Evolutionary conservation across 306 rosid genomes (phyloP), one percentile per base, ranked within the genome.

Genomic region (Vigna unguiculata): DNA sequence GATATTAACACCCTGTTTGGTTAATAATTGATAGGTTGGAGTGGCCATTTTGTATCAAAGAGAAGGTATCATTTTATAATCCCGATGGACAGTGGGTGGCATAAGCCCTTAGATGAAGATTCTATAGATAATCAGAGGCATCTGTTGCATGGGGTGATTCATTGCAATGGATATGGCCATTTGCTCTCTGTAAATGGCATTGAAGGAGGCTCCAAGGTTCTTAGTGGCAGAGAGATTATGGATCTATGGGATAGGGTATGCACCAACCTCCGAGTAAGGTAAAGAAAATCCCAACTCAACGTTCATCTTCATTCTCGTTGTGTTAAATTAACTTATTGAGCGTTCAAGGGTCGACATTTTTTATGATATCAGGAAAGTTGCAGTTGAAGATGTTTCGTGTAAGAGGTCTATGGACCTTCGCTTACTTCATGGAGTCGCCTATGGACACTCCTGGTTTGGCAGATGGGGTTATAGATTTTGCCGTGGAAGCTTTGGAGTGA

Each of bases 401-500:
- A 94, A 94, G 72, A 81, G 93, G 41, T 75, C 83, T 0, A 91
- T 94, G 97, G 94, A 91, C 71, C 96, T 94, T 52, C 90, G 98
- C 43, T 80, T 93, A 24, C 91, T 93, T 20, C 91, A 93, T 68
- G 98, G 98, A 53, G 90, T 93, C 36, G 96, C 98, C 13, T 91
- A 93, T 67, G 90, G 90, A 6, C 96, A 93, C 78, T 86, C 94
- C 15, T 93, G 98, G 98, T 93, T 93, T 30, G 97, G 97, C 19
- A 83, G 97, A 68, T 94, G 98, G 98, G 96, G 91, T 2, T 94
- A 94, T 71, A 80, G 70, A 43, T 91, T 94, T 52, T 81, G 83
- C 60, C 92, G 88, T 5, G 97, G 97, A 74, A 88, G 94, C 80
- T 94, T 90, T 43, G 96, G 97, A 1, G 90, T 90, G 20, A 85